Conservation (phyloP, 2,329 filamentous ascomycete species). For the Cadophora sp. region DNA sequence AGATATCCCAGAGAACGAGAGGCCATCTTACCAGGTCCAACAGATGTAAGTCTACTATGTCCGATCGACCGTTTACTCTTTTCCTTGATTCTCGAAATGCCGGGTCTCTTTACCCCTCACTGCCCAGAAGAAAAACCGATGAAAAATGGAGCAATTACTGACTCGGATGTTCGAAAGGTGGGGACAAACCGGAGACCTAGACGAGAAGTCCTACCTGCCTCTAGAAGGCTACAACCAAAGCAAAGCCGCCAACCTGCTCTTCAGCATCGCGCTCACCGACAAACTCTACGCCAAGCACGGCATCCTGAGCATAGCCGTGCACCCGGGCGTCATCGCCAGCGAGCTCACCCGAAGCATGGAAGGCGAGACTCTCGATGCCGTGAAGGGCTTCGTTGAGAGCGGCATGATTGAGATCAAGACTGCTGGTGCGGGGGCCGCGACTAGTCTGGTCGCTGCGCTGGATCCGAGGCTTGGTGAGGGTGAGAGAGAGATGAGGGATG, state of each 20-base stretch:
- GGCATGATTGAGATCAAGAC: constrained; percentile 9
- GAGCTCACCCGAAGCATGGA: constrained; percentile 42
- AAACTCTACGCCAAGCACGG: constrained; percentile 37
- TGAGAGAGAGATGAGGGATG: constrained; percentile 28
- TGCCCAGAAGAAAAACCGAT: too few species aligned
- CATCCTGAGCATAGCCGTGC: constrained; percentile 42
- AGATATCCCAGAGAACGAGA: constrained; percentile 44
- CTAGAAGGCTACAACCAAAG: constrained; percentile 47
- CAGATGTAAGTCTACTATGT: not conserved
- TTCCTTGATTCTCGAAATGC: too few species aligned
- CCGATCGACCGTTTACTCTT: too few species aligned
- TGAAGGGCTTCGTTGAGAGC: constrained; percentile 2
- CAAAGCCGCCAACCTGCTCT: constrained; percentile 48
- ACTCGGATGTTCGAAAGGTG: constrained; percentile 21
- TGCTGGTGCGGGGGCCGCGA: constrained; percentile 33
- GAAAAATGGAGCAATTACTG: not conserved
- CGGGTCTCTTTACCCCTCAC: too few species aligned
- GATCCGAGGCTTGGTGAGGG: constrained; percentile 40
- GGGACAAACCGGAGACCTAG: constrained; percentile 35
- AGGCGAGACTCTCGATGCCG: not conserved
- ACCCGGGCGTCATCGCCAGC: constrained; percentile 41
- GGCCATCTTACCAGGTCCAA: constrained; percentile 40
- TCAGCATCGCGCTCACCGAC: constrained; percentile 40
- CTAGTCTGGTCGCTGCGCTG: constrained; percentile 48
- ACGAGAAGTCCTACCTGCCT: constrained; percentile 43